A percentile compares a stretch with the other conserved stretches of the same genome.
Conservation (phyloP, 2,329 filamentous ascomycete species). For the Ramularia endophylla region DNA sequence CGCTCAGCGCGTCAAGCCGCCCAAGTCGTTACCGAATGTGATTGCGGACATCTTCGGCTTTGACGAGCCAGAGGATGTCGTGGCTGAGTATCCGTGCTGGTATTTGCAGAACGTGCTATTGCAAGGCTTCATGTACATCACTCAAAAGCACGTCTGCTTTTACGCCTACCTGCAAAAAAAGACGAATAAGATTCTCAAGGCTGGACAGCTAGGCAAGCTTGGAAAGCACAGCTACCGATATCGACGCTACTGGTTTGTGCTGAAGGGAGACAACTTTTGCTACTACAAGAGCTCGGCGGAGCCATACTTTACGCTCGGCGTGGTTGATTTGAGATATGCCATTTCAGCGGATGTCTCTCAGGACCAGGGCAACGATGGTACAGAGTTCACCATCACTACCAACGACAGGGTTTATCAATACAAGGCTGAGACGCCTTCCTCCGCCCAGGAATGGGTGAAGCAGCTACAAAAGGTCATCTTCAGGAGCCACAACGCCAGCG, state of each 20-base stretch:
- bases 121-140: slow-evolving; percentile 95
- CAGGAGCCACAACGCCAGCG: slow-evolving; percentile 88
- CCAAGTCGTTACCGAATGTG: slow-evolving; percentile 16
- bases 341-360: slow-evolving; percentile 70
- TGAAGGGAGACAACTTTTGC: slow-evolving; percentile 86
- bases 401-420: slow-evolving; percentile 81
- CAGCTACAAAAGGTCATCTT: slow-evolving; percentile 92
- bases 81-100: slow-evolving; percentile 92
- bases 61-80: slow-evolving; percentile 72
- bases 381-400: slow-evolving; percentile 75
- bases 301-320: slow-evolving; percentile 84
- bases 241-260: slow-evolving; percentile 84
- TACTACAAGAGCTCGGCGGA: slow-evolving; percentile 83
- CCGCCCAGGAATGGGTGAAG: slow-evolving; percentile 96
- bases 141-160: slow-evolving; percentile 87
- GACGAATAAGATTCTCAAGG: slow-evolving; percentile 71
- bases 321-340: slow-evolving; percentile 86
- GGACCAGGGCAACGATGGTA: slow-evolving; percentile 54
- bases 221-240: slow-evolving; percentile 84
- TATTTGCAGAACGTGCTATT: slow-evolving; percentile 84
- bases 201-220: slow-evolving; percentile 81
- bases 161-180: slow-evolving; percentile 97
- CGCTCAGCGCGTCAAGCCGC: not conserved
- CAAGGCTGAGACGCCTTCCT: slow-evolving; percentile 77
- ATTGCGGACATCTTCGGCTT: slow-evolving; percentile 68